Base-by-base conservation (phyloP, 495 filamentous ascomycete genomes). In the Ascodesmis nigricans region DNA sequence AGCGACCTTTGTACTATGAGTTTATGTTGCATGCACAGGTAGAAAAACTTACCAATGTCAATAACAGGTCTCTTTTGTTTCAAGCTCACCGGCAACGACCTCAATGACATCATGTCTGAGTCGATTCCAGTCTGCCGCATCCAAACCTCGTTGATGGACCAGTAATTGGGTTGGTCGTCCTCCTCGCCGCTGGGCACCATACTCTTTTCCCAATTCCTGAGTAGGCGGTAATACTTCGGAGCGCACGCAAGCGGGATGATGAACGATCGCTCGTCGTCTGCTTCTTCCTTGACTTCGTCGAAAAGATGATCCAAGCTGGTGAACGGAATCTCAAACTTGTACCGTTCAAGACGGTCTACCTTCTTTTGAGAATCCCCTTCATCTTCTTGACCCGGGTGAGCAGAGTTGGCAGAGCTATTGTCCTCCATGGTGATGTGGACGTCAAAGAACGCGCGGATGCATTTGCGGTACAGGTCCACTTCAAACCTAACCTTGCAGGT, bases 121-220 rank as follows among this genome's bases (percentile, higher is more conserved):
- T 65, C 58, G 28, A 93, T 66, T 21, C 75, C 62, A 0, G 78
- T 79, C 34, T 75, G 73, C 9, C 87, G 63, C 25, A 61, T 67
- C 82, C 82, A 95, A 5, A 64, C 54, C 42, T 82, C 69, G 15
- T 55, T 55, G 9, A 75, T 69, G 20, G 49, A 60, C 82, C 82
- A 93, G 22, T 19, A 53, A 9, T 33, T 54, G 0, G 49, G 38
- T 5, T 50, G 50, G 10, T 47, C 52, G 13, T 61, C 58, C 13
- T 59, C 36, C 3, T 41, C 33, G 3, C n/a, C 20, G 5, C 22
- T 29, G 15, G 42, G 53, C 9, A 56, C 60, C 33, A 66, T 61
- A 0, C 56, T 57, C 18, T 31, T 40, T 2, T 27, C 42, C 10
- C 54, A 45, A 19, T 69, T 46, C 1, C 53, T 44, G 4, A 62